These are phyloP conservation scores for Gnomoniopsis sp. DNA, from an alignment of 2,329 filamentous ascomycete species.

Conservation along the genomic window DNA sequence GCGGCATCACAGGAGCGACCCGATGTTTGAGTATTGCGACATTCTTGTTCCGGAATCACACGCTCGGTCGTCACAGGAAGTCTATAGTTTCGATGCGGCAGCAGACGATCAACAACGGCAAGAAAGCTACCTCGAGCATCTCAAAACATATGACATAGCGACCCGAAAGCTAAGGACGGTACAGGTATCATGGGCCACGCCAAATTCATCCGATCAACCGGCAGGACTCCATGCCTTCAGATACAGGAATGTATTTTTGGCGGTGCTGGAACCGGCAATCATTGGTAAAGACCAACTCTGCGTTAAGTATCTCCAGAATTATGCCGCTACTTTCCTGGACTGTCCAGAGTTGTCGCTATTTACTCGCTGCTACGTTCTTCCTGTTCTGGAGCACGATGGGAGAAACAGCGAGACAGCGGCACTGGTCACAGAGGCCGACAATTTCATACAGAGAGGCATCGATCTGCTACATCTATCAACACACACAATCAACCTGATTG, in stretches of 20 bases:
- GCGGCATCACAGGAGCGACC: not conserved
- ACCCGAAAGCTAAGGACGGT: not conserved
- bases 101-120: not conserved
- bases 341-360: not conserved
- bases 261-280: slow-evolving; percentile 2
- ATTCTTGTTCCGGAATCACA: not conserved
- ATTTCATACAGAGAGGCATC: not conserved
- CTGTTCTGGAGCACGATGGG: not conserved
- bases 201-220: not conserved
- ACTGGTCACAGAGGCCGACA: not conserved
- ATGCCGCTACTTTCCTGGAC: slow-evolving; percentile 2
- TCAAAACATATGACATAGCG: not conserved
- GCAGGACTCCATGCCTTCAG: not conserved
- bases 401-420: not conserved
- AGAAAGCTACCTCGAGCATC: not conserved
- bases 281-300: not conserved
- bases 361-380: not conserved
- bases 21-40: not conserved
- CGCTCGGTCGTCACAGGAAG: not conserved
- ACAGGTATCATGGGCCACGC: not conserved
- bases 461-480: not conserved
- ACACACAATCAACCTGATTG: not conserved
- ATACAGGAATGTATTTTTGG: slow-evolving; percentile 7
- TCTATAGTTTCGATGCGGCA: not conserved
- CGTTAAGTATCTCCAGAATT: slow-evolving; percentile 5